A percentile compares a stretch with the other conserved stretches of the same genome.
These are phyloP conservation scores for Komagataella pastoris DNA, from an alignment of 805 yeast genomes.

Conservation along the genomic window DNA sequence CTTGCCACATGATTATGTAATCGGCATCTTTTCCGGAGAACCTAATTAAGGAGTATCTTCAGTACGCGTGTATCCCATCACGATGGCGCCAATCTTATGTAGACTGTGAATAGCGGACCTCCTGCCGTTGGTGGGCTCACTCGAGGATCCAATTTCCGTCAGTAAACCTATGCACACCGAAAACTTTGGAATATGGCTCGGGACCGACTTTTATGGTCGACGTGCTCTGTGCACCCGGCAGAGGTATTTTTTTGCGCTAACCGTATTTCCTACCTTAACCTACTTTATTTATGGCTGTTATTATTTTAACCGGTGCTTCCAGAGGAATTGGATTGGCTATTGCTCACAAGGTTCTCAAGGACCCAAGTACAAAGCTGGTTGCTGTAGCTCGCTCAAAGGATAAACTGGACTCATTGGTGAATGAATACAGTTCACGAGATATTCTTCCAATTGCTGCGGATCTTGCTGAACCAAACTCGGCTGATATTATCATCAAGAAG, in stretches of 20 bases:
- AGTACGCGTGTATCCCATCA: too few species aligned
- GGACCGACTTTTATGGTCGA: too few species aligned
- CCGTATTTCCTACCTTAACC: not conserved
- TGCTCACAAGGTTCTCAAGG: conserved; percentile 34
- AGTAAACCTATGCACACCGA: too few species aligned
- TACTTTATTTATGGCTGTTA: conserved; percentile 15
- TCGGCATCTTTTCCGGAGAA: too few species aligned
- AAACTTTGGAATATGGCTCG: too few species aligned
- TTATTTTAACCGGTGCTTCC: conserved; percentile 52
- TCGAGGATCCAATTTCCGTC: too few species aligned
- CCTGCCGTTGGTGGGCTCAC: too few species aligned
- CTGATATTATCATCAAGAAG: conserved; percentile 23
- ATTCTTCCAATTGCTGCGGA: conserved; percentile 48
- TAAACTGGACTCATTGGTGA: conserved; percentile 27
- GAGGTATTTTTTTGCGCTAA: conserved; percentile 2
- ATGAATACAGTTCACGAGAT: conserved; percentile 30
- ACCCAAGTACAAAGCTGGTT: conserved; percentile 30
- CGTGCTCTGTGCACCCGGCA: not conserved
- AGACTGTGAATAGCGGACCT: too few species aligned
- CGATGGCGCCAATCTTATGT: too few species aligned
- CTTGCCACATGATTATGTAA: too few species aligned
- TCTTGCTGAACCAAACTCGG: conserved; percentile 28
- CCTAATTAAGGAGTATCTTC: too few species aligned
- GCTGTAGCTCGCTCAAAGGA: conserved; percentile 61
- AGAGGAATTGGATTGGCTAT: conserved; percentile 78